Evolutionary conservation across 768 basidiomycete species (phyloP), one percentile per base, ranked within the genome.

Genomic region (Dioszegia aurantiaca): DNA sequence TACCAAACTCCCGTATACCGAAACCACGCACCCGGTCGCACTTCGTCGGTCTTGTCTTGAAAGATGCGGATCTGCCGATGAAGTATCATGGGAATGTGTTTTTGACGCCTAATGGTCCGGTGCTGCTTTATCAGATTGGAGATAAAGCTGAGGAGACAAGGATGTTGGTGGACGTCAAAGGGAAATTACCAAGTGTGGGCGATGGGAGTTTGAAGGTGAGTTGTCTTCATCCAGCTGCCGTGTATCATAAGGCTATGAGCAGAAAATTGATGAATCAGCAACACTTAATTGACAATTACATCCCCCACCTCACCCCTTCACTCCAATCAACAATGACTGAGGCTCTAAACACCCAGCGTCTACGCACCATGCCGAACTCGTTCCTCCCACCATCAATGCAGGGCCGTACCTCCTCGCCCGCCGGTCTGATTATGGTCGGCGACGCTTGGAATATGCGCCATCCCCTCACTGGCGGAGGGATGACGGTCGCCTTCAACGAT

Each of bases 361-460:
- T 95, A 17, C 83, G 90, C 14, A 85, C 86, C 19, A 97, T 98
- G 93, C 93, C 95, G 30, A 98, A 97, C 75, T 88, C 89, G 0
- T 95, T 89, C 80, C 82, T 99, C 1, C 89, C 95, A 0, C 79
- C 92, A 0, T 80, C 86, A 2, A 80, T 85, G 59, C 93, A 94
- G 71, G 77, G 76, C 1, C 46, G 39, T 8, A 26, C 37, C 14
- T 59, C 67, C 6, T 61, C 58, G 17, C 33, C 56, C 2, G 77
- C 93, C 57, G 62, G 76, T 66, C 56, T 78, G 73, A 79, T 99
- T 58, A 84, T 98, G 61, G 80, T 95, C 31, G 95, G 95, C 1
- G 95, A 98, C 73, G 86, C 94, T 1, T 94, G 90, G 87, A 99
- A 98, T 74, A 98, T 98, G 93, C 88, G 95, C 0, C 95, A 99